Conservation (phyloP, 257 asterid genomes). For the Linaria vulgaris region DNA sequence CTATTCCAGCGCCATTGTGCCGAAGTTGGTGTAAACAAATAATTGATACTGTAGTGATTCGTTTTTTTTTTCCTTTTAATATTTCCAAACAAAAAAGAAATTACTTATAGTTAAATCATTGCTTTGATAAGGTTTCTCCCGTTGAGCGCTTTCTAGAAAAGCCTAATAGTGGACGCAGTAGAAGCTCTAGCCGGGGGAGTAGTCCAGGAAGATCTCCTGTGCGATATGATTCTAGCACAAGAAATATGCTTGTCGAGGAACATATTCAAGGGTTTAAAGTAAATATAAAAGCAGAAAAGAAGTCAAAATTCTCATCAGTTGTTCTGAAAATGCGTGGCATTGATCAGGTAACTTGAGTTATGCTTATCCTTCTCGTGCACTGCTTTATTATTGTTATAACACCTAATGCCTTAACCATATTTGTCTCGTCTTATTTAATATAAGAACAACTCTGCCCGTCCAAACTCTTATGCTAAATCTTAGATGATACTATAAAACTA, state of each 20-base stretch:
- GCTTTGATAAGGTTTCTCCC: slow-evolving; percentile 68
- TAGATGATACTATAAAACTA: no score
- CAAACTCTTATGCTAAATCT: no score
- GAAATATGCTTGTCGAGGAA: slow-evolving; percentile 69
- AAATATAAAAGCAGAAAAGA: slow-evolving; percentile 87
- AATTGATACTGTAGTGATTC: slow-evolving; percentile 19
- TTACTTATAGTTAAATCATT: not conserved
- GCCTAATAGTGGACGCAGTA: slow-evolving; percentile 80
- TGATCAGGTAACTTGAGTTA: slow-evolving; percentile 71
- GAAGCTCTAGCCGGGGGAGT: slow-evolving; percentile 95
- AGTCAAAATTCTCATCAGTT: slow-evolving; percentile 91
- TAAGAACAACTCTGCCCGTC: no score
- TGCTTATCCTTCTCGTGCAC: slow-evolving; percentile 21
- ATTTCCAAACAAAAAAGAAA: not conserved
- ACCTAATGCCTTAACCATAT: no score
- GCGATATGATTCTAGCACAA: slow-evolving; percentile 61
- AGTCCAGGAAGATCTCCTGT: slow-evolving; percentile 97
- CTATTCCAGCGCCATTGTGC: slow-evolving; percentile 15
- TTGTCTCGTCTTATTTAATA: no score
- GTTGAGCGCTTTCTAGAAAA: slow-evolving; percentile 94
- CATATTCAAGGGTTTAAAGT: slow-evolving; percentile 89
- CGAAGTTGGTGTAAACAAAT: not conserved
- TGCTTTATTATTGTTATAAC: not conserved
- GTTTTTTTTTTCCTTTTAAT: not conserved
- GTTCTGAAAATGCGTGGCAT: slow-evolving; percentile 98